A percentile compares a stretch with the other conserved stretches of the same genome.
Conservation (phyloP, 441 rosid species). For the Theobroma grandiflorum region DNA sequence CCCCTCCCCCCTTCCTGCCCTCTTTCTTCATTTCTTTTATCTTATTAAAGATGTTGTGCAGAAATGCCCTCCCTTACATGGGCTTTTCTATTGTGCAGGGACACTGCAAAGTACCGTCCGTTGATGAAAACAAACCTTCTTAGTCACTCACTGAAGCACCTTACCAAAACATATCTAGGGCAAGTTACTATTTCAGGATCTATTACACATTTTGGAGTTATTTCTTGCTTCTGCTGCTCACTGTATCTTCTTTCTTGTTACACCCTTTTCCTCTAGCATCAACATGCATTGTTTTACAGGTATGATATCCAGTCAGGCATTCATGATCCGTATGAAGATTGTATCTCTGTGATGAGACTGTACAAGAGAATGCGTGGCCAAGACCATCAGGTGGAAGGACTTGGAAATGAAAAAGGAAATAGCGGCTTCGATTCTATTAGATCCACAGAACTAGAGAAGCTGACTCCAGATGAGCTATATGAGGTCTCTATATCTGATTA, state of each 20-base stretch:
- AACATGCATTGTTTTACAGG: constrained; percentile 39
- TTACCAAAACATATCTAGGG: constrained; percentile 75
- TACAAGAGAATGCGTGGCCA: constrained; percentile 70
- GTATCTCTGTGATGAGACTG: constrained; percentile 71
- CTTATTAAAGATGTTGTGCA: neutral
- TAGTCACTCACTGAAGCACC: constrained; percentile 84
- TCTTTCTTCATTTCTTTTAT: neutral
- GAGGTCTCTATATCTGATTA: constrained; percentile 60
- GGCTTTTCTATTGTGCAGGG: constrained; percentile 51
- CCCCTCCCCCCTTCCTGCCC: neutral
- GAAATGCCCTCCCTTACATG: constrained; percentile 7
- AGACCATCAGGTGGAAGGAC: constrained; percentile 46
- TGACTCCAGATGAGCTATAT: constrained; percentile 66
- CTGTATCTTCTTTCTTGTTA: neutral
- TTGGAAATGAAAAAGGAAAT: constrained; percentile 22
- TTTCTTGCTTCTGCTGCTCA: constrained; percentile 1
- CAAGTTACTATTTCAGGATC: constrained; percentile 37
- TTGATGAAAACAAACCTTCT: constrained; percentile 77
- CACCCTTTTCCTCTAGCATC: neutral
- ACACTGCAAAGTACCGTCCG: constrained; percentile 78
- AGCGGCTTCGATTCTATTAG: constrained; percentile 47
- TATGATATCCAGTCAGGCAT: constrained; percentile 62
- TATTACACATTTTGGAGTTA: neutral
- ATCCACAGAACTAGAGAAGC: constrained; percentile 61
- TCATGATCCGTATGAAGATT: constrained; percentile 75